Evolutionary conservation across 108 stramenopile genomes (phyloP).

Genomic region (Schizochytrium sp.): DNA sequence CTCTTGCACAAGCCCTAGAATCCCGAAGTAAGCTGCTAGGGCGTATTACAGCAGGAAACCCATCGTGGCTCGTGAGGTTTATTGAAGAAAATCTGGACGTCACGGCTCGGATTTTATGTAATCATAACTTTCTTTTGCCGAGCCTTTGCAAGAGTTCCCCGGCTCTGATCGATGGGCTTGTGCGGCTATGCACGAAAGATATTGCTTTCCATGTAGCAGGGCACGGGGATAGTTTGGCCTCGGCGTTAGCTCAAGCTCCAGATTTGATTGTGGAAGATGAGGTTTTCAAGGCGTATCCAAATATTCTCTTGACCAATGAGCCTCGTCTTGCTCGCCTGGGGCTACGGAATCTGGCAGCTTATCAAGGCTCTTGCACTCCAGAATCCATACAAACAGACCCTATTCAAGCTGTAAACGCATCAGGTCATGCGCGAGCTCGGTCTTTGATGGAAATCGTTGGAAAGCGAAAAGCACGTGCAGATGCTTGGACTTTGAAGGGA

Average conservation of each 20-base stretch:
- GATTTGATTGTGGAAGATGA: not conserved
- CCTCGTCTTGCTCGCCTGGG: constrained; percentile 37
- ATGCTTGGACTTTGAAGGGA: constrained; percentile 11
- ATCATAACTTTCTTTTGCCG: not conserved
- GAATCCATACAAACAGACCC: constrained; percentile 4
- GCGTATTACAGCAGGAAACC: not conserved
- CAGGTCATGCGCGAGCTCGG: not conserved
- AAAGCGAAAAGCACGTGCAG: constrained; percentile 2
- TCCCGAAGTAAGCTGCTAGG: not conserved
- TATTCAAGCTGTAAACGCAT: not conserved
- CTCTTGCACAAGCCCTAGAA: not conserved
- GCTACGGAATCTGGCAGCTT: not conserved
- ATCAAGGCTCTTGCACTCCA: not conserved
- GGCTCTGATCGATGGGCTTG: not conserved
- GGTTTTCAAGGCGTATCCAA: not conserved
- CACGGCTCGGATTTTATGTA: not conserved
- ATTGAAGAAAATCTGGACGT: not conserved
- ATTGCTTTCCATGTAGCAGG: not conserved
- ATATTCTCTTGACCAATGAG: constrained; percentile 2
- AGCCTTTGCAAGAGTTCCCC: not conserved
- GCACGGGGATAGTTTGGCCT: not conserved
- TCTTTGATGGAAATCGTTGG: constrained; percentile 35
- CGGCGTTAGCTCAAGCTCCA: not conserved
- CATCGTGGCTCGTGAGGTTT: not conserved
- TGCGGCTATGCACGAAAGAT: not conserved